Percentiles rank a stretch among this genome's conserved stretches.
phyloP scores from a whole-genome alignment of 345 rosid genomes.

The Adansonia digitata region DNA sequence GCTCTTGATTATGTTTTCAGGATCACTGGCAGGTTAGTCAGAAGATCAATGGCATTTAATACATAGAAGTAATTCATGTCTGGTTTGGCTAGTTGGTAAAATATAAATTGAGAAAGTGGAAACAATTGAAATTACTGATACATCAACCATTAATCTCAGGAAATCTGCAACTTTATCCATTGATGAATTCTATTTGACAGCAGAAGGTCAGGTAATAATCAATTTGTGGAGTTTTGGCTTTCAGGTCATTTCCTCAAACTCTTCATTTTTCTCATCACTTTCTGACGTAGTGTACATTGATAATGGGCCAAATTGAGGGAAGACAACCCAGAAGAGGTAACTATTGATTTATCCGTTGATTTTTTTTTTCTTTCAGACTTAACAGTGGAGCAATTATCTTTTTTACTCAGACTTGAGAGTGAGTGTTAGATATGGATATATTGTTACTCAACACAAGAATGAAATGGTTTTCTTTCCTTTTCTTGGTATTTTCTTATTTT shows the following conservation, averaged over 20 bases:
- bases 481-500: slow-evolving; percentile 6
- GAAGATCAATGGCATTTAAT: slow-evolving; percentile 7
- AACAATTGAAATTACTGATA: background rate
- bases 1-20: slow-evolving; percentile 85
- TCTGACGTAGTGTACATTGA: slow-evolving; percentile 8
- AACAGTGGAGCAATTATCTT: too few species aligned
- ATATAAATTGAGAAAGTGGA: slow-evolving; percentile 1
- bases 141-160: slow-evolving; percentile 38
- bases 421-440: too few species aligned
- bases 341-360: slow-evolving; percentile 8
- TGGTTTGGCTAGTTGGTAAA: background rate
- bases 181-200: slow-evolving; percentile 92
- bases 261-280: slow-evolving; percentile 10
- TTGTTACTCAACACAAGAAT: slow-evolving; percentile 5
- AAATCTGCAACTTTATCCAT: slow-evolving; percentile 77
- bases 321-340: slow-evolving; percentile 57
- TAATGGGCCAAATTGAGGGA: slow-evolving; percentile 68
- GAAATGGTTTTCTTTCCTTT: slow-evolving; percentile 1
- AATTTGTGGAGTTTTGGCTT: background rate
- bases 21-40: slow-evolving; percentile 62
- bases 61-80: slow-evolving; percentile 3
- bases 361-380: background rate
- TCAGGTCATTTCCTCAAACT: background rate
- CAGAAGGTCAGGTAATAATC: slow-evolving; percentile 65
- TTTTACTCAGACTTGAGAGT: too few species aligned